Evolutionary conservation across 805 yeast genomes (phyloP), one percentile per base, ranked within the genome.

Genomic region (Candida patagonica): DNA sequence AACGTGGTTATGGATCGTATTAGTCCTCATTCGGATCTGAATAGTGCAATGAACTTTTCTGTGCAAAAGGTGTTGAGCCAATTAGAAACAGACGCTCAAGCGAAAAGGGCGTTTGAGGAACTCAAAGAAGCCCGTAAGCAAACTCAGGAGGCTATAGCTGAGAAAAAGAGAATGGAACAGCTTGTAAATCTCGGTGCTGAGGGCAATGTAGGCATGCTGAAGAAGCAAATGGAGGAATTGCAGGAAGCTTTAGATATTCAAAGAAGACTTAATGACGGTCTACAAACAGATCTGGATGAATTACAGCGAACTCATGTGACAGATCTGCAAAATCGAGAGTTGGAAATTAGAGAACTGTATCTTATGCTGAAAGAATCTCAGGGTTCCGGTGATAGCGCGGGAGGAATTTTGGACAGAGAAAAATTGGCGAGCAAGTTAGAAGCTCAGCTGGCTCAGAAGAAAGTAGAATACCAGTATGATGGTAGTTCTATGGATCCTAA

Each of bases 1-100:
- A 76, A 76, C 47, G 72, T 77, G 21, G 68, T 79, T 3, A 68
- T 68, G 60, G 76, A 71, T 26, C 58, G 71, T 9, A 62, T 59
- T 52, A 42, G 51, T 41, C 62, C 64, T 1, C 60, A 60, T 37
- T 70, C 70, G 43, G 67, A 70, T 8, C 72, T 73, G 38, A 81
- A 78, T 35, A 67, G 78, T n/a, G 76, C 84, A 12, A 68, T 85
- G 47, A 83, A 80, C 39, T 74, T 82, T 35, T 84, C 94, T 1
- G 77, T 88, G 26, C 86, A 83, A 52, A 67, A 76, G 41, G 64
- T 89, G 34, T 67, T 76, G 43, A 78, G 85, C 31, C 71, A 82
- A 21, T 67, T 88, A 53, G 78, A 78, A 49, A 83, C 95, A 0
- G 96, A 89, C 56, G 94, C 85, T 40, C 78, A 80, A 61, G 94